phyloP scores from a whole-genome alignment of 176 grass and related monocot species.

The Chrysopogon serrulatus region DNA sequence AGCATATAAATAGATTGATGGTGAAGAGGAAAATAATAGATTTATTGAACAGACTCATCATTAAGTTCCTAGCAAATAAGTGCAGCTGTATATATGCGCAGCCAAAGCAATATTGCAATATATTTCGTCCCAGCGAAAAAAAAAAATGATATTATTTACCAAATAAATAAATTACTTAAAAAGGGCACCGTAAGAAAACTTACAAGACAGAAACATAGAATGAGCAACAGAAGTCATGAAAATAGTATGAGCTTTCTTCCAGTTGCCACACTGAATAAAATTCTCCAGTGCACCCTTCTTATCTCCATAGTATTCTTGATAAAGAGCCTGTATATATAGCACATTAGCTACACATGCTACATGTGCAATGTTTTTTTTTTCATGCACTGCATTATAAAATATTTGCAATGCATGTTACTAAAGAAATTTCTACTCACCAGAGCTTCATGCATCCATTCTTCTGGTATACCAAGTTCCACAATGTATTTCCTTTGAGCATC shows the following conservation, averaged over 20 bases:
- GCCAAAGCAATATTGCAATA: neutral
- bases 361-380: neutral
- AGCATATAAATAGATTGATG: neutral
- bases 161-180: neutral
- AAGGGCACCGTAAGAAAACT: slow-evolving; percentile 18
- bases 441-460: slow-evolving; percentile 90
- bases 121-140: neutral
- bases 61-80: neutral
- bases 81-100: neutral
- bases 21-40: neutral
- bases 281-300: slow-evolving; percentile 54
- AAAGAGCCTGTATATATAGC: slow-evolving; percentile 66
- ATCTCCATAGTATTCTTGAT: slow-evolving; percentile 79
- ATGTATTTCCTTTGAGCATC: slow-evolving; percentile 69
- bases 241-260: slow-evolving; percentile 80
- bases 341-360: neutral
- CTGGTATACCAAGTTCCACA: slow-evolving; percentile 79
- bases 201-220: slow-evolving; percentile 88
- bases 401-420: neutral
- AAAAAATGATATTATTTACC: no score
- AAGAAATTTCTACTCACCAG: slow-evolving; percentile 52
- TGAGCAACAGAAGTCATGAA: slow-evolving; percentile 87
- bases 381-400: neutral
- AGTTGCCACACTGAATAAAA: slow-evolving; percentile 77
- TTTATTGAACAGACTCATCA: neutral